Conservation (phyloP, 208 protist species). For the Angomonas deanei region DNA sequence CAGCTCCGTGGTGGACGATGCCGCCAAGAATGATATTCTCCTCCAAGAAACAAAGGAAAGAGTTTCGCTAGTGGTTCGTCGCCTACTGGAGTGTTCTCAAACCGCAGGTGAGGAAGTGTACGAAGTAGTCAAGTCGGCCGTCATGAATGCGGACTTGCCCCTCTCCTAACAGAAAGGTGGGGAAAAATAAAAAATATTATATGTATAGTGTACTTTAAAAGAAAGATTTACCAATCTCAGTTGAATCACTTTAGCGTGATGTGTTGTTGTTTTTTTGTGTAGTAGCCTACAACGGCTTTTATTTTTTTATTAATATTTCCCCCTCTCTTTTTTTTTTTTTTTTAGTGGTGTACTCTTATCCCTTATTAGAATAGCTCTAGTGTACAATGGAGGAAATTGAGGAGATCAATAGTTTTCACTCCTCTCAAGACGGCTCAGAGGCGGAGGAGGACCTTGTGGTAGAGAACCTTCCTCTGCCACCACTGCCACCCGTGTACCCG, state of each 20-base stretch:
- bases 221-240: neutral
- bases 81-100: conserved; percentile 37
- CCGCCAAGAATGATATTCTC: conserved; percentile 36
- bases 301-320: conserved; percentile 4
- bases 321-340: neutral
- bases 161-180: neutral
- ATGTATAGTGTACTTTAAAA: neutral
- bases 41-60: conserved; percentile 46
- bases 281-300: neutral
- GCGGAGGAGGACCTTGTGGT: conserved; percentile 24
- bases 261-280: neutral
- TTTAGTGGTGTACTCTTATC: neutral
- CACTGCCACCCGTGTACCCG: conserved; percentile 42
- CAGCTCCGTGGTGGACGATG: conserved; percentile 18
- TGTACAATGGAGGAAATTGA: neutral
- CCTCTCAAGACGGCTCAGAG: conserved; percentile 21
- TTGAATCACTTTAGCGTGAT: neutral
- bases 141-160: conserved; percentile 26
- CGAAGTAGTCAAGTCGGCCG: conserved; percentile 23
- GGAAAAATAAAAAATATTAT: neutral
- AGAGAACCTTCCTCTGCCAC: conserved; percentile 34
- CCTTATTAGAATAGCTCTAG: neutral
- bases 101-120: conserved; percentile 37
- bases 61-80: conserved; percentile 20
- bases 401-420: neutral